Evolutionary conservation across 768 basidiomycete genomes (phyloP).

Genomic region (Naganishia vaughanmartiniae): DNA sequence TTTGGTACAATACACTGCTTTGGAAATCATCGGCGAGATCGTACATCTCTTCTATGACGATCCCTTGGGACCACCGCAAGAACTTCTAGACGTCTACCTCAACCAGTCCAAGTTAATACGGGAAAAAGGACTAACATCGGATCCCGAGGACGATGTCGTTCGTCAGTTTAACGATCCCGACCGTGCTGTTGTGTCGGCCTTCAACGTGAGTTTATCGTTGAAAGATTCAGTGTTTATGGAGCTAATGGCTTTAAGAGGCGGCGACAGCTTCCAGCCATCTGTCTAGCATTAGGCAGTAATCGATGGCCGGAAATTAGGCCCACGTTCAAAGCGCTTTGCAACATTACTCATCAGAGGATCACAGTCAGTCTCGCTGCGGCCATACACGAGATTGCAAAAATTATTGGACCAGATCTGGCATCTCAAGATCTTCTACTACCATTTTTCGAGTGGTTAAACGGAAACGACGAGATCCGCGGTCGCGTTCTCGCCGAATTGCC

Average conservation of each 20-base stretch:
- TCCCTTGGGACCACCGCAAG: constrained; percentile 64
- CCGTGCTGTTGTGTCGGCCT: constrained; percentile 49
- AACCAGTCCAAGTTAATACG: constrained; percentile 13
- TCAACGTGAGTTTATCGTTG: constrained; percentile 47
- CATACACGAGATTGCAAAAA: constrained; percentile 80
- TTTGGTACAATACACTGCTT: constrained; percentile 71
- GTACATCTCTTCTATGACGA: constrained; percentile 72
- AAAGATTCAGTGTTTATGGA: neutral
- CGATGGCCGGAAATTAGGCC: constrained; percentile 72
- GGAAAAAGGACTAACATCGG: neutral
- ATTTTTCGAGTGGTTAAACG: constrained; percentile 60
- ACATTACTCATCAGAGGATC: constrained; percentile 64
- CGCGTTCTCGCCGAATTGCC: constrained; percentile 69
- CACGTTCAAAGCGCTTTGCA: constrained; percentile 65
- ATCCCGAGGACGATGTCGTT: constrained; percentile 21
- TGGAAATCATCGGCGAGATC: constrained; percentile 86
- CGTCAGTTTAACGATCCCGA: constrained; percentile 38
- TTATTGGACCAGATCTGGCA: constrained; percentile 71
- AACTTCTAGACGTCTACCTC: constrained; percentile 73
- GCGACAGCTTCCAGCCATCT: constrained; percentile 88
- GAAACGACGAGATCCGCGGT: constrained; percentile 68
- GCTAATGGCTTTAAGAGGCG: constrained; percentile 60
- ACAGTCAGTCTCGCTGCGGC: constrained; percentile 80
- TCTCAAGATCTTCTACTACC: constrained; percentile 67
- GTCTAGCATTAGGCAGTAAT: constrained; percentile 69